Evolutionary conservation across 768 basidiomycete genomes (phyloP), one percentile per base, ranked within the genome.

Genomic region (Tricholomella constricta): DNA sequence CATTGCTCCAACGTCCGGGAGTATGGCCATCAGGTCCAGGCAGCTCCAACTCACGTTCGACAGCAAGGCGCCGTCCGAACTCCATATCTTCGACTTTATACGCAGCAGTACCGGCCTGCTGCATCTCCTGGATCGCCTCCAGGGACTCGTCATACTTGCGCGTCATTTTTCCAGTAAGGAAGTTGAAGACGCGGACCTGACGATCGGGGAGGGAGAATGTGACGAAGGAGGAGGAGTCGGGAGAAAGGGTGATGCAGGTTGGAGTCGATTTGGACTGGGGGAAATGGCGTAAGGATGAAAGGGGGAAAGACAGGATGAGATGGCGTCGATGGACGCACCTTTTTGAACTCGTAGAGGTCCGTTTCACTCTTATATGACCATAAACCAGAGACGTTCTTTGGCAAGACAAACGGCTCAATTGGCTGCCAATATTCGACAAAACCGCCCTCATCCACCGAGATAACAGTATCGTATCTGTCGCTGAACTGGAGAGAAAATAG

Each of bases 61-160:
- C 77, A 3, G 96, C 96, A 56, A 98, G 75, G n/a, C 96, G 81
- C 51, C 96, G 78, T n/a, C 96, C 94, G 64, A 99, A 98, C 69
- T 99, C 97, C 97, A 99, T 99, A 71, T 98, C 94, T 48, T 99
- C 97, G 15, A 98, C 85, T 62, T 84, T 88, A 71, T 89, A 91
- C 17, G 92, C 82, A 0, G 91, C 89, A 4, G 97, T 97, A 1
- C 94, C 96, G 1, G 94, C 95, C 68, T 98, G 97, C 68, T 99
- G 97, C 94, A 99, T 98, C 69, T 98, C 95, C 66, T 96, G 92
- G 34, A 95, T 90, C 0, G 97, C 95, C 25, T 82, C 74, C 6
- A 98, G 78, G 0, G 91, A 93, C 70, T 99, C 97, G 57, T 99
- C 97, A 67, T 98, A 99, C 66, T 91, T 92, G 17, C 96, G 86